Base-by-base conservation (phyloP, 1,139 yeast species). In the Blastobotrys buckinghamii region DNA sequence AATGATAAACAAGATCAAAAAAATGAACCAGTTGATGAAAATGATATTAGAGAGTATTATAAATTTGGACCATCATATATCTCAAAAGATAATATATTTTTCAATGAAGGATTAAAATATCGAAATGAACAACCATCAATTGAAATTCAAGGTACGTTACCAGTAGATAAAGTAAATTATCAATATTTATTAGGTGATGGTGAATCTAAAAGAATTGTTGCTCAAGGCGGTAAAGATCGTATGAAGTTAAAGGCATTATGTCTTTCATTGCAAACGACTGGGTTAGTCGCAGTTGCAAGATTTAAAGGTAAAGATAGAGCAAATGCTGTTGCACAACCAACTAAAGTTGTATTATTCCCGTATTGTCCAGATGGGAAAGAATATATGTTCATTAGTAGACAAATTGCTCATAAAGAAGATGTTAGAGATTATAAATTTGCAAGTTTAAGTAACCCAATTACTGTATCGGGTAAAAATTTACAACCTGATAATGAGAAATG, bases 371-470 rank as follows among this genome's bases (percentile, higher is more conserved):
- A 37, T 30, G 34, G 35, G 39, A 12, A 50, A 50, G 19, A 56
- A 10, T 22, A 32, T 29, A 2, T 8, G 4, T 12, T 22, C 2
- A 8, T 32, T 19, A 20, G 32, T 13, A 27, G 51, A 48, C 5
- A 63, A 55, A 62, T 89, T n/a, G 95, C 97, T 1, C 86, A 78
- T 64, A 75, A 76, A 32, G 96, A 88, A 57, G 97, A 90, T 61
- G 84, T 80, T 55, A 79, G 83, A 54, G 68, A 77, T 13, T 80
- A 84, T 15, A 71, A 72, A 42, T 84, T 85, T 56, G 82, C 86
- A 0, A 68, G 69, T 20, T 64, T 86, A 43, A 63, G 71, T 1
- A 64, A 69, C 4, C 55, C 70, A 17, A 61, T 56, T 26, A 66
- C 69, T 5, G 62, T 69, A 2, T 61, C 66, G 9, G 74, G 74